These are phyloP conservation scores for Vitis hybrid DNA, from an alignment of 177 flowering plant genomes.

Conservation along the genomic window DNA sequence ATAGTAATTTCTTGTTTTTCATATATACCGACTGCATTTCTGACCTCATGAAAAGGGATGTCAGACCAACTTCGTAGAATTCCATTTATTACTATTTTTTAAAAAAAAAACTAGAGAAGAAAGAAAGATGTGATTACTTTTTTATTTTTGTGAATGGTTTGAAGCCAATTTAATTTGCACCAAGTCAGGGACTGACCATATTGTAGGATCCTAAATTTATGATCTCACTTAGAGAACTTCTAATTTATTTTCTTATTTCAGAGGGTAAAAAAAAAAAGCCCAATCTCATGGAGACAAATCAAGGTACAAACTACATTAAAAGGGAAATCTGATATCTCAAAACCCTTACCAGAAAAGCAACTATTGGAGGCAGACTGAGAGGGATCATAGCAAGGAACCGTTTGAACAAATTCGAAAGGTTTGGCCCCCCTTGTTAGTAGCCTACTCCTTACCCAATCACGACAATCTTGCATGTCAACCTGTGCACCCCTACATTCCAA, in stretches of 20 bases:
- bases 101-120: no score
- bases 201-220: not conserved
- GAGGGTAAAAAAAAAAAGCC: not conserved
- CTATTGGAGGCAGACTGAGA: slow-evolving; percentile 27
- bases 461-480: slow-evolving; percentile 51
- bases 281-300: not conserved
- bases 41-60: no score
- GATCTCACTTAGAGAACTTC: not conserved
- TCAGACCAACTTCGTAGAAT: no score
- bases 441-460: slow-evolving; percentile 58
- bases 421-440: slow-evolving; percentile 56
- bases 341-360: slow-evolving; percentile 40
- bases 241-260: no score
- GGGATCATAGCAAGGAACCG: slow-evolving; percentile 64
- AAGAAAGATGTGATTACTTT: no score
- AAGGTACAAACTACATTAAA: not conserved
- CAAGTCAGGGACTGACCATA: not conserved
- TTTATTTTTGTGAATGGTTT: no score
- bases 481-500: slow-evolving; percentile 35
- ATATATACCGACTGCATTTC: no score
- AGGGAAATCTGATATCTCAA: not conserved
- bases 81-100: no score
- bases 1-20: no score
- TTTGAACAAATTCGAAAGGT: slow-evolving; percentile 70
- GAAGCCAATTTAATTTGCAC: not conserved